Conservation (phyloP, 768 basidiomycete species). For the Tricholoma terreum region DNA sequence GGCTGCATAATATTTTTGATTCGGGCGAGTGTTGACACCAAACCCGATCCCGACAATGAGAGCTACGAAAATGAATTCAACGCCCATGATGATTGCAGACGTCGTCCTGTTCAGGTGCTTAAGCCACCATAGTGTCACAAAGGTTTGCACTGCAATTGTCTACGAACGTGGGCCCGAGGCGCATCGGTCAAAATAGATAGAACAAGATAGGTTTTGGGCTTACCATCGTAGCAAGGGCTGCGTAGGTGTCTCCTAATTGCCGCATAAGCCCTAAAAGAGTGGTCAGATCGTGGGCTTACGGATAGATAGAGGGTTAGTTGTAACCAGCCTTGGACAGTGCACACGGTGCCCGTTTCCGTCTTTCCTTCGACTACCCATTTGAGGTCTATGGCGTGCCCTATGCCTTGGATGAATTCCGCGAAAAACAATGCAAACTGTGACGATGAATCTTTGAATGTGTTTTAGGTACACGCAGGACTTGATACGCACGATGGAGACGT, state of each 20-base stretch:
- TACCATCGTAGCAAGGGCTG: constrained; percentile 41
- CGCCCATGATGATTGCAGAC: constrained; percentile 23
- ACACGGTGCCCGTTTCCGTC: too few relatives aligned
- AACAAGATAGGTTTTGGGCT: constrained; percentile 5
- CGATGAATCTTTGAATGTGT: too few relatives aligned
- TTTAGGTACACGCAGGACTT: not conserved
- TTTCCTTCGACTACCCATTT: too few relatives aligned
- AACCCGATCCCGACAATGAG: constrained; percentile 31
- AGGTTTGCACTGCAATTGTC: constrained; percentile 40
- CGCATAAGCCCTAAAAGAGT: constrained; percentile 31
- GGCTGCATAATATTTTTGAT: constrained; percentile 21
- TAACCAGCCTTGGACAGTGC: too few relatives aligned
- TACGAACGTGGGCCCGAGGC: constrained; percentile 9
- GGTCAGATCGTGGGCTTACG: not conserved
- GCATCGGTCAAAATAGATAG: not conserved
- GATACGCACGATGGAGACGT: not conserved
- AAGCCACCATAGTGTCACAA: constrained; percentile 36
- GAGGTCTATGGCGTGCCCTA: too few relatives aligned
- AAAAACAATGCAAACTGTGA: too few relatives aligned
- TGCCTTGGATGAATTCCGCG: too few relatives aligned
- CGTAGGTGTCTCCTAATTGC: constrained; percentile 41
- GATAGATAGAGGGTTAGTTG: too few relatives aligned
- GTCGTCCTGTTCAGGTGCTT: constrained; percentile 20
- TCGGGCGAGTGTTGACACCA: constrained; percentile 14
- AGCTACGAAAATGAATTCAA: constrained; percentile 35